These are phyloP conservation scores for Dimocarpus longan DNA, from an alignment of 345 rosid genomes.

Conservation along the genomic window DNA sequence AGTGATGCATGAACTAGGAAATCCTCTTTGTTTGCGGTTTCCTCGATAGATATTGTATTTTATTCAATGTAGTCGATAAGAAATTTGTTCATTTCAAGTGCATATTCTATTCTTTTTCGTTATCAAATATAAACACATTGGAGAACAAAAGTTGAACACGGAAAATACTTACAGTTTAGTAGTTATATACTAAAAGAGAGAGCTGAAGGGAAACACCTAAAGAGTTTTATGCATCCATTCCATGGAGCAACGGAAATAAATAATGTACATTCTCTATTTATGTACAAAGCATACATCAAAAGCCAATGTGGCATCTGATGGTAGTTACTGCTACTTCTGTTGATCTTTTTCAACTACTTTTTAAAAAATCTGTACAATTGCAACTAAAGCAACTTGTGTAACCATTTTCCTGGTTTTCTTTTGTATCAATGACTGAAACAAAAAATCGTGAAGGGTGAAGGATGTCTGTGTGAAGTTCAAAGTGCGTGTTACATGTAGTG, in stretches of 20 bases:
- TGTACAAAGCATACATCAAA: conserved; percentile 12
- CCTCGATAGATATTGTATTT: not conserved
- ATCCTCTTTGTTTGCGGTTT: not conserved
- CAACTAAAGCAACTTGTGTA: not conserved
- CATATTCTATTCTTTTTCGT: not conserved
- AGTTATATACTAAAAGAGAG: not conserved
- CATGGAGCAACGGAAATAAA: not conserved
- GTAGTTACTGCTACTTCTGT: not conserved
- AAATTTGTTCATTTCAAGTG: not conserved
- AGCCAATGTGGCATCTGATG: conserved; percentile 23
- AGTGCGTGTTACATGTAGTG: not conserved
- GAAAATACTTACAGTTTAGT: no score
- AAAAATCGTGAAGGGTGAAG: not conserved
- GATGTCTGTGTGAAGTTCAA: not conserved
- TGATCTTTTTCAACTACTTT: not conserved
- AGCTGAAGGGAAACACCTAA: not conserved
- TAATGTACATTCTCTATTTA: not conserved
- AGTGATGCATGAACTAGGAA: conserved; percentile 20
- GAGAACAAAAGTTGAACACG: no score
- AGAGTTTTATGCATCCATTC: not conserved
- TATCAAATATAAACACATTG: not conserved
- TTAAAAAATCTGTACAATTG: not conserved
- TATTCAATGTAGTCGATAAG: not conserved
- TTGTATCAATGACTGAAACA: not conserved
- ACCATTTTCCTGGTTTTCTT: not conserved